A percentile compares a stretch with the other conserved stretches of the same genome.
phyloP scores from a whole-genome alignment of 2,329 filamentous ascomycete species.

The Colletotrichum viniferum region DNA sequence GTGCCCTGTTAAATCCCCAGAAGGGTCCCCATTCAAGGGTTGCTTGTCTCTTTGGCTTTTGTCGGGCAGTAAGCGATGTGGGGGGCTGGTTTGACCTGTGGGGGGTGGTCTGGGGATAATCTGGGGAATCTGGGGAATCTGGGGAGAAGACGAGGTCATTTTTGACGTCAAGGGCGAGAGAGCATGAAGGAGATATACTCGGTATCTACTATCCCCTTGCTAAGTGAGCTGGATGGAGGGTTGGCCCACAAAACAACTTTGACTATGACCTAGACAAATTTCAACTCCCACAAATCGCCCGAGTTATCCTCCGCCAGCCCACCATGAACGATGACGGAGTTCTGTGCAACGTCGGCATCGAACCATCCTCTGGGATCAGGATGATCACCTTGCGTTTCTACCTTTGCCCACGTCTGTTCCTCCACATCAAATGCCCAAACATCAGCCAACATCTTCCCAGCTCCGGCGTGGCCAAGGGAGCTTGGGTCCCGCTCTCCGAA shows the following conservation, averaged over 20 bases:
- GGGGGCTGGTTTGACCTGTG: background rate
- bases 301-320: constrained; percentile 41
- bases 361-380: constrained; percentile 44
- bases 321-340: constrained; percentile 39
- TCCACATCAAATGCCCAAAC: constrained; percentile 44
- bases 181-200: background rate
- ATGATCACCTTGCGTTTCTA: constrained; percentile 23
- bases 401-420: constrained; percentile 29
- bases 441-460: constrained; percentile 44
- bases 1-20: background rate
- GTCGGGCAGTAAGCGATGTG: background rate
- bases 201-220: background rate
- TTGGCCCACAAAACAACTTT: background rate
- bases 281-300: constrained; percentile 43
- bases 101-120: background rate
- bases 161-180: background rate
- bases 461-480: constrained; percentile 41
- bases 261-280: background rate
- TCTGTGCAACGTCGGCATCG: constrained; percentile 34
- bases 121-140: background rate
- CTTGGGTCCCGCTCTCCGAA: constrained; percentile 45
- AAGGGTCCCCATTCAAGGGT: background rate
- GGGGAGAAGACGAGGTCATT: background rate
- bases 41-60: background rate
- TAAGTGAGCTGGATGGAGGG: background rate